Base-by-base conservation (phyloP, 2,329 filamentous ascomycete species). In the Annulohypoxylon truncatum region DNA sequence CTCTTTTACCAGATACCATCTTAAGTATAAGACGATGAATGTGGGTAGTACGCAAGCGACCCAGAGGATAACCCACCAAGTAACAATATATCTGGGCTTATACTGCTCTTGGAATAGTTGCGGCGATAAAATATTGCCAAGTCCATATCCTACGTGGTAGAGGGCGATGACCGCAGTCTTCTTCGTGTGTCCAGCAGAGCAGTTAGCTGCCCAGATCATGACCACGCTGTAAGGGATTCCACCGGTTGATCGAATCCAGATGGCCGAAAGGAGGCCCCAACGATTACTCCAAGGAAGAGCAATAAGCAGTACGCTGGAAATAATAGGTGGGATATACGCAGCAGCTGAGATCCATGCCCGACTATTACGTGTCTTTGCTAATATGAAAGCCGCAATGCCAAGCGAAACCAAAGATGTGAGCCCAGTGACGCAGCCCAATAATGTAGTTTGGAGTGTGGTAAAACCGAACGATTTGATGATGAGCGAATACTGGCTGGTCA, bases 201-300 rank as follows among this genome's bases (percentile, higher is more conserved):
- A 75, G 64, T 79, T 79, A 2, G 77, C 76, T 20, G 77, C 78
- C 77, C 77, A 78, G 4, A 79, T 76, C 79, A 80, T 79, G 3
- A 79, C 78, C 15, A 80, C 75, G 3, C 75, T 76, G 55, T 80
- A 79, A 2, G 77, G 76, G 29, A 80, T 77, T 0, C 79, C 79
- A 1, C 70, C 74, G 1, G 78, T 78, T 1, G 76, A 76, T 3
- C 78, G 74, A 44, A 80, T 78, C 74, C 78, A 81, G 47, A 79
- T 80, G 1, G 77, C 79, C 0, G 74, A 71, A 7, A 78, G 53
- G 0, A 79, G 73, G 1, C 78, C 78, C 74, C 78, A 78, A 5
- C 77, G 73, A 47, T 80, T 79, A 13, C 73, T 74, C 78, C 77
- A 80, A 0, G 78, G 77, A 2, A 81, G 72, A 20, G 75, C 66